Evolutionary conservation across 2,329 filamentous ascomycete genomes (phyloP), one percentile per base, ranked within the genome.

Genomic region (Cercospora janseana): DNA sequence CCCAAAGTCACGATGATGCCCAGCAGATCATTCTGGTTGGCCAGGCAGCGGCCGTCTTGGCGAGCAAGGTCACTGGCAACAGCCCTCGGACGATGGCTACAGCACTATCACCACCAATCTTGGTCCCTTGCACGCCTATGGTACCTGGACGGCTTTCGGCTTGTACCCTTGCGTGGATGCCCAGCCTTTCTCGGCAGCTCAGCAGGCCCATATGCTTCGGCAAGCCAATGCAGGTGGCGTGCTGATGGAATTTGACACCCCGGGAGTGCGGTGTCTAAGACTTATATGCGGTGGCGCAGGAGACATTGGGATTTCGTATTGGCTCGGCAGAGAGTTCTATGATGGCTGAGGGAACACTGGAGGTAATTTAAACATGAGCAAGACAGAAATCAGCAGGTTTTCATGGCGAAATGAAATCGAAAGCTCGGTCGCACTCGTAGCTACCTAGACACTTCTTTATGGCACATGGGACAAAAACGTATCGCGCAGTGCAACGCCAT

Each of bases 381-480:
- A n/a, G n/a, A n/a, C n/a, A n/a, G n/a, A n/a, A n/a, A n/a, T n/a
- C n/a, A n/a, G n/a, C n/a, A n/a, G n/a, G n/a, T n/a, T n/a, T n/a
- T n/a, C n/a, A n/a, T n/a, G n/a, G n/a, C n/a, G n/a, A n/a, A n/a
- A n/a, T n/a, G n/a, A n/a, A n/a, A n/a, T n/a, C n/a, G n/a, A n/a
- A n/a, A n/a, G n/a, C n/a, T n/a, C n/a, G n/a, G n/a, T n/a, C n/a
- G n/a, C n/a, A n/a, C n/a, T n/a, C n/a, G n/a, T n/a, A n/a, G n/a
- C n/a, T n/a, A n/a, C n/a, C n/a, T n/a, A n/a, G n/a, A n/a, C n/a
- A n/a, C n/a, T n/a, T n/a, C n/a, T n/a, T n/a, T n/a, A n/a, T n/a
- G 16, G 29, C 29, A 32, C 24, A 46, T 46, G 44, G 44, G 26
- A 26, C 34, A 16, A 28, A n/a, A n/a, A n/a, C n/a, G n/a, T n/a